Percentiles rank a stretch among this genome's conserved stretches.
These are phyloP conservation scores for Sporodiniella umbellata DNA, from an alignment of 371 early-diverging fungal species.

Conservation along the genomic window DNA sequence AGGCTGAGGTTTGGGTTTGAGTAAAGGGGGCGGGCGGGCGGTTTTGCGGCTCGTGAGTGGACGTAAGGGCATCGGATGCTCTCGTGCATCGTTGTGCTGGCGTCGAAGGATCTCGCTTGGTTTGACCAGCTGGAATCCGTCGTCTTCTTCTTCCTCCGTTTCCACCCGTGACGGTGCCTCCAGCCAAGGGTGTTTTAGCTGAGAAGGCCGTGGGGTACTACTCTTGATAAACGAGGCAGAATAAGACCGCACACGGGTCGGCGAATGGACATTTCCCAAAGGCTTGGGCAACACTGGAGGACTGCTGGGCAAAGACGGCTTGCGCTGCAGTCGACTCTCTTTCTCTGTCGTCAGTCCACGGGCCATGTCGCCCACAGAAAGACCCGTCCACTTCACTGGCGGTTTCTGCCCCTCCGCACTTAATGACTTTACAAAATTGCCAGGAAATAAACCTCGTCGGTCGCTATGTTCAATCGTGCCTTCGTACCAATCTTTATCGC, in stretches of 20 bases:
- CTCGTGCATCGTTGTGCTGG: conserved; percentile 18
- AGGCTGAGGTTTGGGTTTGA: conserved; percentile 32
- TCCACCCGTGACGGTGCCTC: background rate
- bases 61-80: conserved; percentile 1
- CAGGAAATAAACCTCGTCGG: conserved; percentile 51
- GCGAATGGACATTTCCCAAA: conserved; percentile 4
- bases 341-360: too few relatives aligned
- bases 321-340: too few relatives aligned
- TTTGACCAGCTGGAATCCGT: conserved; percentile 39
- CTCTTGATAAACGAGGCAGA: conserved; percentile 16
- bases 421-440: conserved; percentile 53
- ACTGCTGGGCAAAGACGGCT: too few relatives aligned
- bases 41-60: background rate
- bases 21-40: conserved; percentile 13
- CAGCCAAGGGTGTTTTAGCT: background rate
- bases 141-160: conserved; percentile 28
- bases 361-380: too few relatives aligned
- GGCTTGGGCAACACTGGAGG: background rate
- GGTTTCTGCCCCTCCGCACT: too few relatives aligned
- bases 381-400: too few relatives aligned
- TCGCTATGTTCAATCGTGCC: conserved; percentile 46
- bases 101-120: conserved; percentile 35
- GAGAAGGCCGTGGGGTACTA: conserved; percentile 7
- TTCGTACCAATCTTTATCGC: conserved; percentile 61
- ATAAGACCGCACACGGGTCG: conserved; percentile 17